Evolutionary conservation across 1,284 basidiomycete genomes (phyloP).

Genomic region (Exsudoporus floridanus): DNA sequence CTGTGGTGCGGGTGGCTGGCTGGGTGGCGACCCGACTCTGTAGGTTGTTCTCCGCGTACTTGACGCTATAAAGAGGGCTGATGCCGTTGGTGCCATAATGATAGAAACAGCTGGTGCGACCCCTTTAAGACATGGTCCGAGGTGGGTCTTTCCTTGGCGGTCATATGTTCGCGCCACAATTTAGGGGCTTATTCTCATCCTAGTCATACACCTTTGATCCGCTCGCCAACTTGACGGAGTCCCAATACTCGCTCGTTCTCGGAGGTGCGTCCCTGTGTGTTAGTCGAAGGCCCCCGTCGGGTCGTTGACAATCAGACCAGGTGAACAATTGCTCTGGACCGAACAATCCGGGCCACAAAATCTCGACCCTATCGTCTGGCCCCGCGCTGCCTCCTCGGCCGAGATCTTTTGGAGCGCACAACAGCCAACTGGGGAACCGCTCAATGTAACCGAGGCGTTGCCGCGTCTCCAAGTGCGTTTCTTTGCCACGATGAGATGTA

Average conservation of each 20-base stretch:
- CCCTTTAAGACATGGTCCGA: slow-evolving; percentile 56
- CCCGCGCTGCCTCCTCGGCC: slow-evolving; percentile 56
- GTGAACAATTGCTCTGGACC: slow-evolving; percentile 53
- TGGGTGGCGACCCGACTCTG: slow-evolving; percentile 56
- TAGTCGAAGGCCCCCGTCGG: neutral
- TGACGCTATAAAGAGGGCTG: neutral
- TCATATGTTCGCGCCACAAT: neutral
- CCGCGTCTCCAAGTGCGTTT: slow-evolving; percentile 61
- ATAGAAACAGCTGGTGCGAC: slow-evolving; percentile 52
- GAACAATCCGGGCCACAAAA: slow-evolving; percentile 56
- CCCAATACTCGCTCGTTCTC: slow-evolving; percentile 43
- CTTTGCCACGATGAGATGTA: fast-evolving
- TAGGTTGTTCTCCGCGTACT: slow-evolving; percentile 13
- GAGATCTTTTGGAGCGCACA: slow-evolving; percentile 67
- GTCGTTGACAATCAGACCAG: slow-evolving; percentile 10
- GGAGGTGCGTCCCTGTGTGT: slow-evolving; percentile 39
- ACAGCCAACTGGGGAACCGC: slow-evolving; percentile 33
- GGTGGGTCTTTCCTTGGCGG: slow-evolving; percentile 27
- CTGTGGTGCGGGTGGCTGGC: slow-evolving; percentile 79
- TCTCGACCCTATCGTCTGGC: slow-evolving; percentile 58
- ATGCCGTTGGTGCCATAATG: slow-evolving; percentile 1
- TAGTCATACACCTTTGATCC: slow-evolving; percentile 59
- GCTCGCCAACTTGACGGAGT: slow-evolving; percentile 40
- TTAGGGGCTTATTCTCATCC: neutral
- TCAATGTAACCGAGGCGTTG: slow-evolving; percentile 60